Conservation (phyloP, 2,329 filamentous ascomycete genomes). For the Elsinoe necatrix region DNA sequence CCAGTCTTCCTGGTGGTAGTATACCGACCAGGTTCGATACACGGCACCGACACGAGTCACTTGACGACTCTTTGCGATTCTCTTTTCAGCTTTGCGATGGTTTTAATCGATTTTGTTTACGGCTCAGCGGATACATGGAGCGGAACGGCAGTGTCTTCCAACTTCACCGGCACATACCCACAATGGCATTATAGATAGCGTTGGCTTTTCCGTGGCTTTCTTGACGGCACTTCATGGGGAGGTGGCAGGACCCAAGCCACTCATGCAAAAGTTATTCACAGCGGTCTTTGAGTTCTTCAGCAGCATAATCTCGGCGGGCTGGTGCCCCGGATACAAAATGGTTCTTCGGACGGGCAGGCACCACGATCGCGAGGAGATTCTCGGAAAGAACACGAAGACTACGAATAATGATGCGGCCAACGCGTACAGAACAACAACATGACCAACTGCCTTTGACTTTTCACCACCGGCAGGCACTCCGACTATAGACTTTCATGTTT, state of each 20-base stretch:
- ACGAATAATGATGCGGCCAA: slow-evolving; percentile 16
- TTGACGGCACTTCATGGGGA: slow-evolving; percentile 8
- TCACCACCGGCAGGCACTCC: slow-evolving; percentile 12
- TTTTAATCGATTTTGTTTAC: slow-evolving; percentile 9
- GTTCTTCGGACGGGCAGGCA: slow-evolving; percentile 14
- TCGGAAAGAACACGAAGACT: slow-evolving; percentile 10
- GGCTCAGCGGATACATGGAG: slow-evolving; percentile 19
- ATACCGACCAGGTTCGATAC: slow-evolving; percentile 12
- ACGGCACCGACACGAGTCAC: neutral
- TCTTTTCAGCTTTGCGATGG: slow-evolving; percentile 19
- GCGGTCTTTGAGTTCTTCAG: slow-evolving; percentile 15
- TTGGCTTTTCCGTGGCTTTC: slow-evolving; percentile 30
- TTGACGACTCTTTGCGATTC: neutral
- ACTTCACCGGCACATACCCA: slow-evolving; percentile 38
- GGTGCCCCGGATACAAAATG: slow-evolving; percentile 13
- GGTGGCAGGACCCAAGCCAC: slow-evolving; percentile 10
- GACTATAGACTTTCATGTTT: slow-evolving; percentile 12
- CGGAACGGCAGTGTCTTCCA: slow-evolving; percentile 24
- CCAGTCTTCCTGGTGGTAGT: slow-evolving; percentile 58
- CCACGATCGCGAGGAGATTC: slow-evolving; percentile 11
- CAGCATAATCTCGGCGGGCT: slow-evolving; percentile 15
- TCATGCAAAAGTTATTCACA: slow-evolving; percentile 15
- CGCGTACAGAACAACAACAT: neutral
- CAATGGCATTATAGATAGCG: slow-evolving; percentile 45
- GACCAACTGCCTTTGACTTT: slow-evolving; percentile 3